A percentile compares a stretch with the other conserved stretches of the same genome.
Conservation (phyloP, 371 early-diverging fungal species). For the Sporodiniella umbellata region DNA sequence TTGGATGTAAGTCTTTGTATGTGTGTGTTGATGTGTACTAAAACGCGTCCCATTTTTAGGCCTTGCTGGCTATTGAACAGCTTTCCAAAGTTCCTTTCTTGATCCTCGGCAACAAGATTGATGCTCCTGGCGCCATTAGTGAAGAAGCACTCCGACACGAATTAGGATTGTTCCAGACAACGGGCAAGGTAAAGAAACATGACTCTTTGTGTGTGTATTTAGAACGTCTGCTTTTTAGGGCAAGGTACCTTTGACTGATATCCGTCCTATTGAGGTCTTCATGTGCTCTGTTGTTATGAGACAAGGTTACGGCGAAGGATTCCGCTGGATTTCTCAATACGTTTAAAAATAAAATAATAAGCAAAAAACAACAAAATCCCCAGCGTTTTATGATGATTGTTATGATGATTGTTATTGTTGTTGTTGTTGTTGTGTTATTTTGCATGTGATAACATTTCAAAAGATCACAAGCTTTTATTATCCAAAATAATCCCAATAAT, state of each 20-base stretch:
- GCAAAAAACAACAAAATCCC: neutral
- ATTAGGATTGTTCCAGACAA: conserved; percentile 85
- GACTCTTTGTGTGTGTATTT: neutral
- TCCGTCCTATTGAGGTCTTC: conserved; percentile 95
- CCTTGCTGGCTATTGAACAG: conserved; percentile 90
- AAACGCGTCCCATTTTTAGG: conserved; percentile 37
- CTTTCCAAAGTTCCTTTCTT: conserved; percentile 91
- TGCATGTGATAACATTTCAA: no score
- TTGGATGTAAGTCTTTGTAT: conserved; percentile 91
- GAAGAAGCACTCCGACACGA: conserved; percentile 88
- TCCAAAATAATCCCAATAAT: no score
- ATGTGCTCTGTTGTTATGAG: conserved; percentile 98
- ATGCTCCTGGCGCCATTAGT: conserved; percentile 89
- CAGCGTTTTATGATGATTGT: no score
- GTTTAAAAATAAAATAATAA: conserved; percentile 45
- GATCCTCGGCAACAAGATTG: conserved; percentile 98
- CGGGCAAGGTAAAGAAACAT: conserved; percentile 72
- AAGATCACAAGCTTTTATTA: no score
- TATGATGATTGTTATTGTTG: no score
- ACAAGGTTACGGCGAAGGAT: conserved; percentile 97
- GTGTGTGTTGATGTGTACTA: no score
- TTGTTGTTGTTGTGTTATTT: no score
- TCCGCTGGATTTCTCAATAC: conserved; percentile 91
- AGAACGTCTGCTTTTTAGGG: conserved; percentile 49
- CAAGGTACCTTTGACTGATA: conserved; percentile 85